phyloP scores from a whole-genome alignment of 148 eudicot species.

The Fagopyrum esculentum region DNA sequence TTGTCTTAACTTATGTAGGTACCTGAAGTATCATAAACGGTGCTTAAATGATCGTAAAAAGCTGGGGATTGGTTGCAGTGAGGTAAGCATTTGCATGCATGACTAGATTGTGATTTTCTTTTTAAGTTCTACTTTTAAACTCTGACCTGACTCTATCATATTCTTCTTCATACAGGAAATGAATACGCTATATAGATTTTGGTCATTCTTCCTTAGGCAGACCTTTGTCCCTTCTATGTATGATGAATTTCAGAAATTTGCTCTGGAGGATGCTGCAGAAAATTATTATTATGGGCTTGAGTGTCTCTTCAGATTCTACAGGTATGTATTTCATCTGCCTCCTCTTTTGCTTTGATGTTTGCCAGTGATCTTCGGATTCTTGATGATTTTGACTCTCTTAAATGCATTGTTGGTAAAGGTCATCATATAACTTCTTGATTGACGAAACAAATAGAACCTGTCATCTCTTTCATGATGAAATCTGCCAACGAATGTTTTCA shows the following conservation, averaged over 20 bases:
- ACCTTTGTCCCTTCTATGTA: constrained; percentile 71
- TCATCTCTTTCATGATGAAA: background rate
- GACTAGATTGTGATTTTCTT: background rate
- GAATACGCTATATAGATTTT: constrained; percentile 93
- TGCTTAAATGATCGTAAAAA: constrained; percentile 84
- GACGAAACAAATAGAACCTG: background rate
- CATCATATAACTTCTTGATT: background rate
- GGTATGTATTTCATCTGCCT: constrained; percentile 46
- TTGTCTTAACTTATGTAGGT: constrained; percentile 40
- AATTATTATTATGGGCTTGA: constrained; percentile 80
- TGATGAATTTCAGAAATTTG: constrained; percentile 61
- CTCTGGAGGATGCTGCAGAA: constrained; percentile 82
- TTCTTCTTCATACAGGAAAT: constrained; percentile 57
- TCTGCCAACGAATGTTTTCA: constrained; percentile 15
- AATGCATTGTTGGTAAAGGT: background rate
- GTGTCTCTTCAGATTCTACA: constrained; percentile 90
- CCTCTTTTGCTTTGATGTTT: background rate
- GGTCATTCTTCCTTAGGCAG: constrained; percentile 83
- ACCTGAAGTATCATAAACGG: constrained; percentile 72
- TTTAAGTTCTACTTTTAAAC: background rate
- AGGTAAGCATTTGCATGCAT: constrained; percentile 39
- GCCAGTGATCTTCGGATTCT: background rate
- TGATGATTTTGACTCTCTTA: background rate
- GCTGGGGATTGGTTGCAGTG: constrained; percentile 84
- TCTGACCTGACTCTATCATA: background rate